Evolutionary conservation across 2,329 filamentous ascomycete genomes (phyloP), one percentile per base, ranked within the genome.

Genomic region (Verticillium dahliae): DNA sequence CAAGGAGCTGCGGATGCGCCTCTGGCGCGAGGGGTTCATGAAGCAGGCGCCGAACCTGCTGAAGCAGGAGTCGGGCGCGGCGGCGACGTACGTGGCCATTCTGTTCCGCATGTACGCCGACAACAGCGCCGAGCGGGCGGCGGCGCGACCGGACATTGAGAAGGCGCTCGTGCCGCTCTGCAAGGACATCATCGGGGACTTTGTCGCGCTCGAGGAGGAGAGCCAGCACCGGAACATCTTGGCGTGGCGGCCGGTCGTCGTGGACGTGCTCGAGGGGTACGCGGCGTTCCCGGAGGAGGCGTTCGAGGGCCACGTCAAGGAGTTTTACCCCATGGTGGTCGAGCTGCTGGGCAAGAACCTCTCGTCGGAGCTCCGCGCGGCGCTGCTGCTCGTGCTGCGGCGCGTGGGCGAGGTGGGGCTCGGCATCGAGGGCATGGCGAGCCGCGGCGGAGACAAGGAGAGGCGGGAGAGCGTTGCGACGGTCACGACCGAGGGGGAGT

Each of bases 21-120:
- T 99, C 18, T 99, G 96, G 92, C 85, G 92, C 58, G 95, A 99
- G 74, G 95, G 96, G 0, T 99, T 99, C 81, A 99, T 99, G 95
- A 97, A 96, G 77, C 95, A 99, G 73, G 94, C 95, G 15, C 95
- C 95, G 2, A 99, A 99, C 70, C 81, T 99, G 13, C 84, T 99
- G 35, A 99, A 99, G 78, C 95, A 99, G 74, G 95, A 99, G 77
- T 91, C 87, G 64, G 94, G 95, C 50, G 91, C 90, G 61, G 95
- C 95, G 0, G 91, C 91, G 2, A 97, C 96, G 1, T 99, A 99
- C 73, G 92, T 99, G 39, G 90, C 90, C 64, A 99, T 99, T 67
- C 80, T 99, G 34, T 92, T 99, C 77, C 85, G 95, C 58, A 99
- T 99, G 95, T 99, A 97, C 75, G 90, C 91, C 57, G 95, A 99